phyloP scores from a whole-genome alignment of 2,329 filamentous ascomycete genomes.

The Thielaviopsis cerberus region DNA sequence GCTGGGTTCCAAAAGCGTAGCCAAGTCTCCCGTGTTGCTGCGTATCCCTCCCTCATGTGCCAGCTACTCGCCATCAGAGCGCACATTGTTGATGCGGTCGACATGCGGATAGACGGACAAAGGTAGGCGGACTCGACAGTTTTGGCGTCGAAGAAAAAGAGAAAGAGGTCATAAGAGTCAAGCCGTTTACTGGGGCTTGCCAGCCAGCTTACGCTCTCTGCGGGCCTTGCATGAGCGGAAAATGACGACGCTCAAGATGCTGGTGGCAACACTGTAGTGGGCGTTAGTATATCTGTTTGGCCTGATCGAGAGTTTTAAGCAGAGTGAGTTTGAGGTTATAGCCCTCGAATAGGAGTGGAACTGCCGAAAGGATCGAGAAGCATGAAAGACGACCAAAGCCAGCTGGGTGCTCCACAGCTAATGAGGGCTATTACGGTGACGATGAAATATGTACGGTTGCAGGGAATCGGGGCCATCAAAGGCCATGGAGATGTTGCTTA shows the following conservation, averaged over 20 bases:
- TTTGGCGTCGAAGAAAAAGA: neutral
- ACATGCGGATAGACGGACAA: no score
- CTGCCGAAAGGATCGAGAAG: neutral
- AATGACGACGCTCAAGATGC: conserved; percentile 18
- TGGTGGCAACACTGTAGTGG: conserved; percentile 18
- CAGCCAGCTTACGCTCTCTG: conserved; percentile 18
- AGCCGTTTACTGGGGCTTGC: conserved; percentile 8
- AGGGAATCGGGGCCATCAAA: neutral
- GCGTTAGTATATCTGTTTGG: conserved; percentile 12
- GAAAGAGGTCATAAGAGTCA: neutral
- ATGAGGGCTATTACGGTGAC: neutral
- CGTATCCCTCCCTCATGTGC: no score
- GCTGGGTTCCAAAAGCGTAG: no score
- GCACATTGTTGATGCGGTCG: no score
- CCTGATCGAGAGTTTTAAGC: neutral
- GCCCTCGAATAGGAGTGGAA: neutral
- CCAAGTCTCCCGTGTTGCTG: no score
- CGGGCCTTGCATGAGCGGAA: conserved; percentile 19
- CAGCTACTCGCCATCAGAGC: no score
- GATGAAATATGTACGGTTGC: neutral
- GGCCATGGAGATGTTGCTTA: conserved; percentile 5
- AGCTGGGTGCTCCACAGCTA: no score
- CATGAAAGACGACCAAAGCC: neutral
- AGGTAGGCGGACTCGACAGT: neutral
- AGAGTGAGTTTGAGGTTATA: neutral